phyloP scores from a whole-genome alignment of 192 early-diverging fungal species.

The Powellomyces hirtus region DNA sequence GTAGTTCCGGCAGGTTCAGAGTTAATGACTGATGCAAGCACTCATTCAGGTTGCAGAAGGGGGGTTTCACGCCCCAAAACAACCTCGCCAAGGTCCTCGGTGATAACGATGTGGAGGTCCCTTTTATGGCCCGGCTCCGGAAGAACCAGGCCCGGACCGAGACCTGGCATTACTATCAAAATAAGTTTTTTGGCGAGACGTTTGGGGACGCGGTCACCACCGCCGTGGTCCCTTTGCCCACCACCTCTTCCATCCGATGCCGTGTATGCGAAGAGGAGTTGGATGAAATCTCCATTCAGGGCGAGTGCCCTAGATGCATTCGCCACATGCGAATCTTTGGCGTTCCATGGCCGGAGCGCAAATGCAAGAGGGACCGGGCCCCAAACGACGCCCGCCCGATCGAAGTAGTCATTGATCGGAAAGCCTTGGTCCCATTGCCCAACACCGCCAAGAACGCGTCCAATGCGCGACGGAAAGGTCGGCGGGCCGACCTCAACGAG shows the following conservation, averaged over 20 bases:
- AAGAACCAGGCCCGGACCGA: constrained; percentile 14
- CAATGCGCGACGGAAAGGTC: too few relatives aligned
- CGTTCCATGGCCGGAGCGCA: constrained; percentile 40
- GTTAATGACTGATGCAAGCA: too few relatives aligned
- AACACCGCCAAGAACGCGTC: too few relatives aligned
- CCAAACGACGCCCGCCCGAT: too few relatives aligned
- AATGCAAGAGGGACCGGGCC: constrained; percentile 17
- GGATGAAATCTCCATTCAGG: constrained; percentile 4
- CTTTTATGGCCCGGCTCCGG: constrained; percentile 1
- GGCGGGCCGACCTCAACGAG: too few relatives aligned
- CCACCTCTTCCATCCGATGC: too few relatives aligned
- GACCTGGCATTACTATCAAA: constrained; percentile 2
- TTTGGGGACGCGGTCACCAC: constrained; percentile 2
- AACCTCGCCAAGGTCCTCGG: neutral
- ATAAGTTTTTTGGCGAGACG: constrained; percentile 13
- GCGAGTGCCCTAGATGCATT: constrained; percentile 39
- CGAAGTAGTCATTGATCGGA: too few relatives aligned
- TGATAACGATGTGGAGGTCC: neutral
- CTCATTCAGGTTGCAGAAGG: constrained; percentile 3
- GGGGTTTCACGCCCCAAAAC: constrained; percentile 3
- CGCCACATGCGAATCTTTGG: constrained; percentile 42
- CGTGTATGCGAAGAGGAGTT: neutral
- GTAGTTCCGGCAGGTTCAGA: too few relatives aligned
- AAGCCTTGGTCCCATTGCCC: too few relatives aligned
- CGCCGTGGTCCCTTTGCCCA: neutral